Conservation (phyloP, 768 basidiomycete species). For the Mycena vitilis region DNA sequence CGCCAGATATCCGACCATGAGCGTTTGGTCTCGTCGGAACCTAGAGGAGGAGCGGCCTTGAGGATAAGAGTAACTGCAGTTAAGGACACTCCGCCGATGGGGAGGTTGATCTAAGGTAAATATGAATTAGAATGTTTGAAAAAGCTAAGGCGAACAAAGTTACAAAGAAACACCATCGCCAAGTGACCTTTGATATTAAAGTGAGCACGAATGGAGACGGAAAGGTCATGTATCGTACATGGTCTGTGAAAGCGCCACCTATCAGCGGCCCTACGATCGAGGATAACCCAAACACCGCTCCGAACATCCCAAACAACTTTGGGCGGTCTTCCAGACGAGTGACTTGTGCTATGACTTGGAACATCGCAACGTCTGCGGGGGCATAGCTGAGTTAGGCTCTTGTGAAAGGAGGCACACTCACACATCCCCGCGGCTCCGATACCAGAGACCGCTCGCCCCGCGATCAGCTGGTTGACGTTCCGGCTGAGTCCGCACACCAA, state of each 20-base stretch:
- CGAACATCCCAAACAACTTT: background rate
- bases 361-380: background rate
- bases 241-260: background rate
- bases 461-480: background rate
- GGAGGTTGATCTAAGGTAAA: background rate
- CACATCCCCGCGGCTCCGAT: background rate
- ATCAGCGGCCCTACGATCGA: background rate
- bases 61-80: slow-evolving; percentile 23
- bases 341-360: slow-evolving; percentile 1
- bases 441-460: background rate
- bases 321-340: slow-evolving; percentile 5
- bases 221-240: background rate
- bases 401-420: background rate
- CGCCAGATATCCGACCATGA: slow-evolving; percentile 5
- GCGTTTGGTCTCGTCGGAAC: slow-evolving; percentile 7
- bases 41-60: slow-evolving; percentile 15
- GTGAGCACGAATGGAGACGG: background rate
- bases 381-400: background rate
- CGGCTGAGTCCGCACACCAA: background rate
- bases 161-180: background rate
- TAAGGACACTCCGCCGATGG: slow-evolving; percentile 5
- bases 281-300: background rate
- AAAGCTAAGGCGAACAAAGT: background rate
- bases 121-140: background rate
- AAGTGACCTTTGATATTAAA: background rate